Base-by-base conservation (phyloP, 768 basidiomycete genomes). In the Lyophyllum shimeji region DNA sequence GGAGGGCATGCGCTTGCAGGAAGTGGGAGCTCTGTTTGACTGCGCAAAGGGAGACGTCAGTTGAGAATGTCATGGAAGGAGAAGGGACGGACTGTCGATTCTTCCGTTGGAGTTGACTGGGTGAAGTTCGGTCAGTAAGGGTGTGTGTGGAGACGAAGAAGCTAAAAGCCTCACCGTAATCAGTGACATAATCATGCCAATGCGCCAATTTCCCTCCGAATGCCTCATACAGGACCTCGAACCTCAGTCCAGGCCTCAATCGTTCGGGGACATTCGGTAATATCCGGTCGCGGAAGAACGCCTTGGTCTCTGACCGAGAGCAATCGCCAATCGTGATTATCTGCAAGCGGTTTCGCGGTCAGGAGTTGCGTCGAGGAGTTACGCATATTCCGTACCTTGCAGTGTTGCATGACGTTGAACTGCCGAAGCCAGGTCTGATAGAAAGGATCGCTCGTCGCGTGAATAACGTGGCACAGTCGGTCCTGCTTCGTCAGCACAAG, bases 401-500 rank as follows among this genome's bases (percentile, higher is more conserved):
- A 93, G 66, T 91, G 87, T 63, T 90, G 88, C 78, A 88, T 86
- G 48, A 91, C 81, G 58, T 89, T 90, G 52, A 90, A 75, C 64
- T 90, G 89, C 57, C 89, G 77, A 45, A 93, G 75, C 89, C 87
- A 90, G 12, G 86, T 89, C 61, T 90, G 90, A 64, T 91, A 93
- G 70, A 91, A 91, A 0, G 90, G 89, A 60, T 93, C 89, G 62
- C 87, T 90, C 4, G 89, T 89, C 5, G 87, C 87, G 60, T 91
- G 89, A 49, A 91, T 84, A 63, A 92, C 86, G 64, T 92, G 89
- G 63, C 87, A 89, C 13, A 93, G 70, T n/a, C 87, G 76, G 65
- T 93, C 91, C 68, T 93, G 92, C 72, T 93, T 93, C 29, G 92
- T 92, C 52, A 93, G 73, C 13, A 93, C 91, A 18, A 93, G 82